Evolutionary conservation across 768 basidiomycete species (phyloP).

Genomic region (Lactarius pseudohatsudake): DNA sequence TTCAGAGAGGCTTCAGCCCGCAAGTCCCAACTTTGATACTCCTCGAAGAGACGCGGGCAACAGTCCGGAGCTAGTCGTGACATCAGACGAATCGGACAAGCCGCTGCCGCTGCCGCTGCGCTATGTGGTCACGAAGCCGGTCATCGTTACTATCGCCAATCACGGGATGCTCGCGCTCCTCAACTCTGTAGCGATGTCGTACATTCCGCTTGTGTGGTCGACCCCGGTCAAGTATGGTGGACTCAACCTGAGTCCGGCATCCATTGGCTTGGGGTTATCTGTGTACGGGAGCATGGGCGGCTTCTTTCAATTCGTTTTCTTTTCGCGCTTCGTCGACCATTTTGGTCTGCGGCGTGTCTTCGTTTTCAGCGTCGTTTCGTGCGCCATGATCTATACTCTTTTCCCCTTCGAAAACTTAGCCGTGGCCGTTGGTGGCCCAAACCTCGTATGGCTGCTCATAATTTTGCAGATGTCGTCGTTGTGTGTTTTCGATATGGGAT

Average conservation of each 20-base stretch:
- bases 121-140: too few species aligned
- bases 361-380: conserved; percentile 30
- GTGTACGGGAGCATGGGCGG: conserved; percentile 40
- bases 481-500: neutral
- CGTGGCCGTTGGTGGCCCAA: neutral
- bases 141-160: too few species aligned
- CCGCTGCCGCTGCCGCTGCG: too few species aligned
- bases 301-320: conserved; percentile 39
- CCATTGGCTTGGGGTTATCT: conserved; percentile 40
- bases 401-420: conserved; percentile 32
- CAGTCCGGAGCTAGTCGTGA: too few species aligned
- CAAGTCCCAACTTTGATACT: too few species aligned
- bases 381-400: conserved; percentile 30
- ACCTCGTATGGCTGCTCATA: neutral
- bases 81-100: too few species aligned
- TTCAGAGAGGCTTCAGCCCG: too few species aligned
- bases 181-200: too few species aligned
- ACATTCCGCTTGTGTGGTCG: too few species aligned
- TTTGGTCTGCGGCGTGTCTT: conserved; percentile 40
- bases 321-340: conserved; percentile 37
- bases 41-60: too few species aligned
- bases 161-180: too few species aligned
- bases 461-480: neutral
- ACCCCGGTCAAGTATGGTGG: too few species aligned
- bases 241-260: conserved; percentile 33